Evolutionary conservation across 345 rosid genomes (phyloP).

Genomic region (Salix exigua): DNA sequence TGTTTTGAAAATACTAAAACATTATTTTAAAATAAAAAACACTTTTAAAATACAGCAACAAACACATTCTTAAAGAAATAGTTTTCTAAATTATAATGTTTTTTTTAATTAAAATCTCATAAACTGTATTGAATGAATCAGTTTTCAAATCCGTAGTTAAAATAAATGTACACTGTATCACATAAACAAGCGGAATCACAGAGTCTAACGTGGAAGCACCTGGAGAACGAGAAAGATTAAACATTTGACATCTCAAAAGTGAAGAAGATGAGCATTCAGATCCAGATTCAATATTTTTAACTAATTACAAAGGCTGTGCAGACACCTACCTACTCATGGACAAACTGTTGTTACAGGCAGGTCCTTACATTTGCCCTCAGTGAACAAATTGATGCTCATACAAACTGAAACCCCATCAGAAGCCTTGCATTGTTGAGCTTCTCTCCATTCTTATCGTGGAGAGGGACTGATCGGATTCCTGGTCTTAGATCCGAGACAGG

Average conservation of each 20-base stretch:
- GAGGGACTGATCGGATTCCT: slow-evolving; percentile 30
- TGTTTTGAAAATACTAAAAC: no score
- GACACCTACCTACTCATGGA: neutral
- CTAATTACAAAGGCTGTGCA: neutral
- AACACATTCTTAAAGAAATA: no score
- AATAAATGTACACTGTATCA: no score
- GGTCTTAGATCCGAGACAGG: slow-evolving; percentile 28
- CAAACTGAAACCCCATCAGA: slow-evolving; percentile 21
- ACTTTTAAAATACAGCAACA: no score
- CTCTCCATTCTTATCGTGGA: slow-evolving; percentile 26
- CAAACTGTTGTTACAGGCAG: neutral
- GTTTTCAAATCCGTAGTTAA: no score
- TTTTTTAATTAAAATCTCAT: no score
- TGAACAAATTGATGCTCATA: neutral
- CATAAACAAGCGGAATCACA: neutral
- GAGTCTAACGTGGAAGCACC: neutral
- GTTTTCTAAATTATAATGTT: no score
- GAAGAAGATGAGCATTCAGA: neutral
- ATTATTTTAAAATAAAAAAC: no score
- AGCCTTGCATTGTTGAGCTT: slow-evolving; percentile 25
- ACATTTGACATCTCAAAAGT: neutral
- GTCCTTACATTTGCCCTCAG: neutral
- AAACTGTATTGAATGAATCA: no score
- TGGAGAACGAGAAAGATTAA: neutral
- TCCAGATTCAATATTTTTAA: neutral